Evolutionary conservation across 1,284 basidiomycete genomes (phyloP), one percentile per base, ranked within the genome.

Genomic region (Cryptococcus amylolentus): DNA sequence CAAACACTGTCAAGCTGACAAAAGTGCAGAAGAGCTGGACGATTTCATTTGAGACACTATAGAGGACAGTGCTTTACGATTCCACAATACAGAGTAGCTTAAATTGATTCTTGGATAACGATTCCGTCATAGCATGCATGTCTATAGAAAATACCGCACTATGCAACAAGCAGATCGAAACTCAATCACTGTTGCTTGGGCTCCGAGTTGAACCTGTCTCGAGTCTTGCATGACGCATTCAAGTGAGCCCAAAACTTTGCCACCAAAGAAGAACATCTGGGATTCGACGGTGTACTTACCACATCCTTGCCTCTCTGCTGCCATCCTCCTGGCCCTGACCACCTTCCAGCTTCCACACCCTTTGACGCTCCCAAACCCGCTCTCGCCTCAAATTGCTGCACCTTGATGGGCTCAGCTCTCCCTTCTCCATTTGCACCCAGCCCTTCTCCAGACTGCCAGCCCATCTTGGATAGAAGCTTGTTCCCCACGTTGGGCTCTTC

Each of bases 381-480:
- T 9, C 92, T 87, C 65, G 87, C 84, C 4, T 88, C 86, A 73
- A 92, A 95, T 54, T 94, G 84, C 31, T 89, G 85, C 9, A 91
- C 86, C 56, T 76, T 86, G 83, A 96, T 85, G 2, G 92, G 92
- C 52, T 92, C 90, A 16, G 90, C 85, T 52, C 91, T 79, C 20
- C 92, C 92, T 55, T 89, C 88, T 6, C 86, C 89, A 54, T 81
- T 82, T 6, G 83, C 81, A 1, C 92, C 92, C 42, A 96, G 77
- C 1, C 92, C 92, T n/a, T 83, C 86, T 3, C 92, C 92, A 68
- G 88, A 86, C 58, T 83, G 88, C 92, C 92, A 96, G 0, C 93
- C 92, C 92, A 96, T 95, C 83, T 93, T 91, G 73, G 91, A 90
- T 62, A 96, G 75, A 55, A 96, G 72, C 73, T 91, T 91, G 72